These are phyloP conservation scores for Nemania abortiva DNA, from an alignment of 2,329 filamentous ascomycete species.

Conservation along the genomic window DNA sequence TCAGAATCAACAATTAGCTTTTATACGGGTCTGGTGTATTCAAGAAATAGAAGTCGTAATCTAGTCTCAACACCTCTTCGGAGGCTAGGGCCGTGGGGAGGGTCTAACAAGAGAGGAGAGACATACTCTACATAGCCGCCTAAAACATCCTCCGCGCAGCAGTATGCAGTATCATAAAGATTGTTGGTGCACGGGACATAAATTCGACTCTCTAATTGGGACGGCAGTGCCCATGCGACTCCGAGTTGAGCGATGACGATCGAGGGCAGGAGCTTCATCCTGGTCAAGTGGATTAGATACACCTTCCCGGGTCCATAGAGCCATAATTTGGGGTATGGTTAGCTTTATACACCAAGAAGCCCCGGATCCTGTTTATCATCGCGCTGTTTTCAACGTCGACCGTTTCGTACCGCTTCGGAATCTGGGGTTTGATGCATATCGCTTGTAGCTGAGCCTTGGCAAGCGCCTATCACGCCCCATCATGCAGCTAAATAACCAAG, in stretches of 20 bases:
- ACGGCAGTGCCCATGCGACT: conserved; percentile 21
- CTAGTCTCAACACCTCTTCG: not conserved
- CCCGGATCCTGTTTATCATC: not conserved
- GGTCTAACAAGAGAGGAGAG: not conserved
- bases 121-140: conserved; percentile 16
- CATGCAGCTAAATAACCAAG: not conserved
- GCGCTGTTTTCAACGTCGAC: not conserved
- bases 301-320: not conserved
- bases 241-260: conserved; percentile 14
- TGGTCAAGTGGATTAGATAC: not conserved
- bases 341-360: conserved; percentile 10
- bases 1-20: not conserved
- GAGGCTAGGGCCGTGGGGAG: not conserved
- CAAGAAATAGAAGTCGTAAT: not conserved
- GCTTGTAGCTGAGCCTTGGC: conserved; percentile 20
- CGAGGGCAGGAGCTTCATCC: conserved; percentile 7
- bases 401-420: not conserved
- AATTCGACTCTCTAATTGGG: not conserved
- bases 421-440: not conserved
- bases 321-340: not conserved
- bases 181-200: conserved; percentile 14
- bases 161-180: conserved; percentile 20
- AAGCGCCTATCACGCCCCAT: conserved; percentile 13
- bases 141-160: conserved; percentile 3
- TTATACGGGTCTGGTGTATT: not conserved